Evolutionary conservation across 192 early-diverging fungal species (phyloP).

Genomic region (Entomortierella chlamydospora): DNA sequence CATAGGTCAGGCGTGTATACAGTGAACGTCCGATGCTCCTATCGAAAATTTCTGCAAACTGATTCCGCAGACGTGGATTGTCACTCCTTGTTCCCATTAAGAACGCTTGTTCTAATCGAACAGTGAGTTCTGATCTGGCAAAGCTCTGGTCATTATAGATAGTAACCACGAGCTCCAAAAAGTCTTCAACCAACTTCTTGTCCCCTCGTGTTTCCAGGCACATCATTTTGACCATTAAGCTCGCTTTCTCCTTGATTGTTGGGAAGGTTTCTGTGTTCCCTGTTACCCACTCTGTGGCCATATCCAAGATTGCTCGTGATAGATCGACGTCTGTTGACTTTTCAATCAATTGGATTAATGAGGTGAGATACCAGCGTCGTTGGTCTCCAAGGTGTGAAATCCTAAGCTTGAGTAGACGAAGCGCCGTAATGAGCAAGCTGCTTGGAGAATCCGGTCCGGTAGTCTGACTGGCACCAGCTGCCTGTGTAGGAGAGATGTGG

Average conservation of each 20-base stretch:
- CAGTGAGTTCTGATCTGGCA: slow-evolving; percentile 90
- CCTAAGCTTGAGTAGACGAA: slow-evolving; percentile 66
- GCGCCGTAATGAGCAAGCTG: slow-evolving; percentile 64
- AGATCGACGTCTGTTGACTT: slow-evolving; percentile 82
- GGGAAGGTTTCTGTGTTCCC: slow-evolving; percentile 86
- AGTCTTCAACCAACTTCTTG: slow-evolving; percentile 80
- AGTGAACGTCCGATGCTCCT: slow-evolving; percentile 77
- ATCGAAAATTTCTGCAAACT: slow-evolving; percentile 87
- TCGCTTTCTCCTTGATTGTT: slow-evolving; percentile 96
- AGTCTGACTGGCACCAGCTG: slow-evolving; percentile 34
- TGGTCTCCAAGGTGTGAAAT: slow-evolving; percentile 85
- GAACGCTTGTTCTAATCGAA: slow-evolving; percentile 94
- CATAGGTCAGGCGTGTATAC: slow-evolving; percentile 85
- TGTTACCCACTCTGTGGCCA: slow-evolving; percentile 92
- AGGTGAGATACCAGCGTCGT: slow-evolving; percentile 85
- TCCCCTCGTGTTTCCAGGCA: slow-evolving; percentile 79
- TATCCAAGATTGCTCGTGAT: slow-evolving; percentile 78
- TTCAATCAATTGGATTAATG: slow-evolving; percentile 87
- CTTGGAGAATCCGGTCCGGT: slow-evolving; percentile 61
- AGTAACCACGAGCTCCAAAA: slow-evolving; percentile 89
- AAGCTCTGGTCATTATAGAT: slow-evolving; percentile 90
- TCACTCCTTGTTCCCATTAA: slow-evolving; percentile 87
- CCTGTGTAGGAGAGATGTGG: slow-evolving; percentile 65
- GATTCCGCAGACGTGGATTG: slow-evolving; percentile 81
- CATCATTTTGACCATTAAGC: slow-evolving; percentile 94